Percentiles rank a stretch among this genome's conserved stretches.
phyloP scores from a whole-genome alignment of 495 filamentous ascomycete genomes.

The Baudoinia panamericana region DNA sequence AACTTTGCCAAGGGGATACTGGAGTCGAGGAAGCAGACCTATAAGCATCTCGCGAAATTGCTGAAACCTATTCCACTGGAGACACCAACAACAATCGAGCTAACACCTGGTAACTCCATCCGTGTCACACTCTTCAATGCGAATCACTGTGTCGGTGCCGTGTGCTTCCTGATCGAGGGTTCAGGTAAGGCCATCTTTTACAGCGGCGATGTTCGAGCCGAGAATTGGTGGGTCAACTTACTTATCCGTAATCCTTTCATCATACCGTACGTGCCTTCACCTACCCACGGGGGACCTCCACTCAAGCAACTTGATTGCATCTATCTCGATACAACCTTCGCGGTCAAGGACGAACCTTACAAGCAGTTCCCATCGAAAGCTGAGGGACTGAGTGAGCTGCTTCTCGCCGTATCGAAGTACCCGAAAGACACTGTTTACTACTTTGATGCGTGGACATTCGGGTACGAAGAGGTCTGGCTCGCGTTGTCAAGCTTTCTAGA shows the following conservation, averaged over 20 bases:
- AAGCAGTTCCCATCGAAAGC: conserved; percentile 48
- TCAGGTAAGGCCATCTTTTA: conserved; percentile 67
- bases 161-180: conserved; percentile 88
- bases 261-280: conserved; percentile 46
- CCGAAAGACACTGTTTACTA: conserved; percentile 69
- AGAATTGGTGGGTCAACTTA: conserved; percentile 54
- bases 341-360: conserved; percentile 33
- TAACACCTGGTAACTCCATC: conserved; percentile 51
- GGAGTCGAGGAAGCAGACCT: conserved; percentile 53
- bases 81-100: conserved; percentile 65
- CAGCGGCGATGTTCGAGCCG: conserved; percentile 80
- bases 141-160: conserved; percentile 82
- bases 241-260: conserved; percentile 58
- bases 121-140: conserved; percentile 79
- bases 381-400: conserved; percentile 60
- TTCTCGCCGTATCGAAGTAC: conserved; percentile 55
- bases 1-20: conserved; percentile 68
- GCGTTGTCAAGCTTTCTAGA: conserved; percentile 58
- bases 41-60: conserved; percentile 60
- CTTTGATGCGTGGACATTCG: conserved; percentile 85
- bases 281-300: neutral
- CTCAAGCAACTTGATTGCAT: conserved; percentile 49
- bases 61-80: conserved; percentile 75
- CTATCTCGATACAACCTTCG: conserved; percentile 81
- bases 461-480: conserved; percentile 79